Base-by-base conservation (phyloP, 495 filamentous ascomycete species). In the Venustampulla echinocandica region DNA sequence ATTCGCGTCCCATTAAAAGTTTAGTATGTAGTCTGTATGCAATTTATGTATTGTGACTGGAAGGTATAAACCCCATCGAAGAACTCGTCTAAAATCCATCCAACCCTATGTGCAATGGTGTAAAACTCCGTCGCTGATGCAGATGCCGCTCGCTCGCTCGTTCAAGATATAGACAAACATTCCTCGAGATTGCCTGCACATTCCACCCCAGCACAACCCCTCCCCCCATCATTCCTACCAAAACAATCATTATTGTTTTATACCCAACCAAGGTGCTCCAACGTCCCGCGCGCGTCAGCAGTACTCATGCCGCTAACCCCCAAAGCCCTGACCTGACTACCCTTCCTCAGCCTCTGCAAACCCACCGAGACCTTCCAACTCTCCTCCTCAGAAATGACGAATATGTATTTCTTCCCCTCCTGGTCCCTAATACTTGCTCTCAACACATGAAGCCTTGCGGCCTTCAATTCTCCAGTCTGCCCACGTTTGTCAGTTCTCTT, bases 351-450 rank as follows among this genome's bases (percentile, higher is more conserved):
- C 18, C 77, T 71, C 62, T 87, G 79, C 48, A 98, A 63, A 9
- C 88, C 88, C 18, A 85, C 73, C 1, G 83, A 81, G 24, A 98
- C 80, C 68, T 98, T 98, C 92, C 92, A 96, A 13, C 80, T 85
- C 61, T 98, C 90, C 25, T 81, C 77, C 57, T 90, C 82, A 21
- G 75, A 70, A 14, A 95, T 58, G 2, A 97, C 70, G 58, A 95
- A 96, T 40, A 95, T 71, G 56, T 84, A 94, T 34, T 79, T 72
- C 59, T 84, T 85, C 21, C 81, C 84, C 44, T 95, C 87, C 42
- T 85, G 79, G 61, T 97, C 92, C 21, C 88, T 73, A 28, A 94
- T 71, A 15, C 72, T 86, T 9, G 87, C 88, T 36, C 92, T 77
- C 23, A 98, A 66, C 21, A 98, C 66, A 63, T 96, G 90, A 10